Evolutionary conservation across 2,329 filamentous ascomycete species (phyloP), one percentile per base, ranked within the genome.

Genomic region (Microcyclospora pomicola): DNA sequence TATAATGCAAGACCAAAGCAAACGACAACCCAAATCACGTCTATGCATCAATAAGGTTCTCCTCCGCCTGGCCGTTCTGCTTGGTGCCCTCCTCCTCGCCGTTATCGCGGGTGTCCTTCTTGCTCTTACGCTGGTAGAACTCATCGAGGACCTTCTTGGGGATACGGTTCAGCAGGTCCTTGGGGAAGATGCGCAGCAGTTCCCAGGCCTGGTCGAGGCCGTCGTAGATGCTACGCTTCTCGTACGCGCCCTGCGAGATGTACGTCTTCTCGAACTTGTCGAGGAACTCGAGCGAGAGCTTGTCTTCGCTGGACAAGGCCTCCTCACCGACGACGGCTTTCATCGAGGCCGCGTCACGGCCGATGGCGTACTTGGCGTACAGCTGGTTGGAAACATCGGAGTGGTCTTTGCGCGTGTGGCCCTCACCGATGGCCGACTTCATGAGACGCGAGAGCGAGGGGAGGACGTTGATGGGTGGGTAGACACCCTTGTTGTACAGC

Each of bases 321-420:
- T 98, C 91, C 67, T 98, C 92, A 67, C 91, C 91, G 42, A 98
- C 91, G 62, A 98, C 91, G 44, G 91, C 91, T 71, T 96, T 98
- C 91, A 98, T 98, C 60, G 86, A 82, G 29, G 92, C 88, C 14
- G 91, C 91, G 57, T 98, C 91, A 73, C 88, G 87, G 59, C 91
- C 91, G 59, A 98, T 96, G 63, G 91, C 91, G 62, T 98, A 98
- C 68, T 98, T 98, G 66, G 91, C 91, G 63, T 98, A 98, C 48
- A 98, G 75, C 72, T 98, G 91, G 72, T 98, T 98, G 51, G 91
- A 98, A 36, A 98, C 91, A 66, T 98, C 91, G 52, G 85, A 84
- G 65, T 98, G 91, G 57, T 98, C 92, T 65, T 84, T 87, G 55
- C 91, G 82, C 16, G 91, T 98, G 73, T 87, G 88, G 48, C 85